Conservation (phyloP, 2,329 filamentous ascomycete genomes). For the Alternaria brassicicola region DNA sequence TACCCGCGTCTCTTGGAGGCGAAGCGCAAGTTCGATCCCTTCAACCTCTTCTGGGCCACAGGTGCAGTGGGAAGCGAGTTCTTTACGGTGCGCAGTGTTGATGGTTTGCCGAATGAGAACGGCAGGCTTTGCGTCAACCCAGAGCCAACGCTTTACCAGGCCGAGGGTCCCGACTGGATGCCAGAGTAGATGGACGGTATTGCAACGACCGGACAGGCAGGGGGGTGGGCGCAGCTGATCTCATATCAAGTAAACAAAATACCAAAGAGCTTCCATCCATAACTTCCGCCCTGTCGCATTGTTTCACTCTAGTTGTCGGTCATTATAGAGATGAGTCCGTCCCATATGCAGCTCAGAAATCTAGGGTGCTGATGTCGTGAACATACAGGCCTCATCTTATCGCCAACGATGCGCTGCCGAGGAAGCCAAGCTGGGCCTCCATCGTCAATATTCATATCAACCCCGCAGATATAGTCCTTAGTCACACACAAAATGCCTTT, state of each 20-base stretch:
- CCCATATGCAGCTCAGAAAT: not conserved
- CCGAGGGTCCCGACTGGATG: not conserved
- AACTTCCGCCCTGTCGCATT: not conserved
- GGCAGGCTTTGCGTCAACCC: not conserved
- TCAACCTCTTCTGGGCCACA: not conserved
- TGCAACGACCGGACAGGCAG: not conserved
- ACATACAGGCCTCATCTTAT: no score
- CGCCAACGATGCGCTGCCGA: no score
- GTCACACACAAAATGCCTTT: no score
- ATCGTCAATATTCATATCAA: no score
- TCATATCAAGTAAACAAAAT: not conserved
- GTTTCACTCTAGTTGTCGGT: not conserved
- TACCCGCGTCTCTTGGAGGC: not conserved
- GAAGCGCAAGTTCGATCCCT: not conserved
- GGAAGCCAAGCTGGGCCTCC: no score
- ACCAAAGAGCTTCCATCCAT: not conserved
- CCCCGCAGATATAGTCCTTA: no score
- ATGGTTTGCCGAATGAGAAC: not conserved
- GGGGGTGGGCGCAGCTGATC: not conserved
- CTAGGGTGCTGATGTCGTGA: no score
- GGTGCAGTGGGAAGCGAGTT: slow-evolving; percentile 1
- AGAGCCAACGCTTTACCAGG: not conserved
- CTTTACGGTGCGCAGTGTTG: not conserved
- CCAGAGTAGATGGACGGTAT: not conserved
- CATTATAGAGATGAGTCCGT: no score